These are phyloP conservation scores for Nemania diffusa DNA, from an alignment of 2,329 filamentous ascomycete genomes.

Conservation along the genomic window DNA sequence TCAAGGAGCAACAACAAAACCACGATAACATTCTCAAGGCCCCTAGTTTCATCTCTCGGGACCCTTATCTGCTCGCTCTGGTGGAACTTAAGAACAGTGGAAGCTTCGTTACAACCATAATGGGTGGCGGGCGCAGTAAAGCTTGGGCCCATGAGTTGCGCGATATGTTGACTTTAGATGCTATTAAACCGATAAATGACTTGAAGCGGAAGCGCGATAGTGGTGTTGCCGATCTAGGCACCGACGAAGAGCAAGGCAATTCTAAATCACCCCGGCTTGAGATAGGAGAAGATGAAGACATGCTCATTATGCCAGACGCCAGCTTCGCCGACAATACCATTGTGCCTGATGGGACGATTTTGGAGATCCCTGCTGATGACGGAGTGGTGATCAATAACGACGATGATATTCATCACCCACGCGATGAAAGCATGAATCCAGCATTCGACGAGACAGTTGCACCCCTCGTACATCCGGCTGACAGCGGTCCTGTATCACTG, in stretches of 20 bases:
- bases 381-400: constrained; percentile 54
- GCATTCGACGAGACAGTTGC: constrained; percentile 83
- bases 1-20: constrained; percentile 87
- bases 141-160: constrained; percentile 93
- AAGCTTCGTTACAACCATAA: constrained; percentile 86
- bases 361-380: constrained; percentile 72
- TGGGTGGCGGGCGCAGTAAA: constrained; percentile 80
- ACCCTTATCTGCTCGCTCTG: constrained; percentile 85
- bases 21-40: constrained; percentile 87
- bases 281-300: constrained; percentile 73
- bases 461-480: constrained; percentile 80
- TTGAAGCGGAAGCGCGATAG: constrained; percentile 95
- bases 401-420: constrained; percentile 58
- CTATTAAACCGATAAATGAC: constrained; percentile 79
- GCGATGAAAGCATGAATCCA: constrained; percentile 61
- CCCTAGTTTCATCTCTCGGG: constrained; percentile 83
- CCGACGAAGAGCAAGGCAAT: constrained; percentile 69
- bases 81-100: constrained; percentile 93
- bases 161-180: constrained; percentile 88
- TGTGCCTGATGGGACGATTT: constrained; percentile 68
- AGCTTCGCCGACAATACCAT: constrained; percentile 65
- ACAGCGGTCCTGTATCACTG: constrained; percentile 86
- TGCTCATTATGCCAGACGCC: constrained; percentile 58
- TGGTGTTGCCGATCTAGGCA: constrained; percentile 82
- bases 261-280: constrained; percentile 77